Evolutionary conservation across 202 grass and related monocot genomes (phyloP).

Genomic region (Bolboschoenoplectus hybrid): DNA sequence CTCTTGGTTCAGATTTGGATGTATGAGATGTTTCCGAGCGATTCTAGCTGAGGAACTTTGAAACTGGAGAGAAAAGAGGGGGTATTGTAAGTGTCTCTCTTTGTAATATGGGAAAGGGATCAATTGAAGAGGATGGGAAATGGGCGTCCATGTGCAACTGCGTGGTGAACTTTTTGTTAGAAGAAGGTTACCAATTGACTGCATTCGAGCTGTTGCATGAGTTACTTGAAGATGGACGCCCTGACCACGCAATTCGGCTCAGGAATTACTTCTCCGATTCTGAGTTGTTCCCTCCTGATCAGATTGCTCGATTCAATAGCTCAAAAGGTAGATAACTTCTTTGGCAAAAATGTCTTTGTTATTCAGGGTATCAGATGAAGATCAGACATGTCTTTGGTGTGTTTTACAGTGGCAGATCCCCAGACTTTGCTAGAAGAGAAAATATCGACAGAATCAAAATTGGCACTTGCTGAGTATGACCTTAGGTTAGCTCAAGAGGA

Average conservation of each 20-base stretch:
- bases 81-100: neutral
- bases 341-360: conserved; percentile 23
- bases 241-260: conserved; percentile 84
- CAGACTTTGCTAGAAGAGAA: conserved; percentile 95
- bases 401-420: conserved; percentile 75
- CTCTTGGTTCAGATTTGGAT: neutral
- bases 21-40: neutral
- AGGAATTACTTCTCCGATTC: conserved; percentile 76
- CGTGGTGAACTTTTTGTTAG: conserved; percentile 93
- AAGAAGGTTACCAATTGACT: conserved; percentile 91
- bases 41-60: neutral
- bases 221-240: conserved; percentile 84
- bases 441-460: conserved; percentile 71
- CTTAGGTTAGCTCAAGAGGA: conserved; percentile 89
- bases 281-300: conserved; percentile 69
- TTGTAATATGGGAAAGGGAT: conserved; percentile 24
- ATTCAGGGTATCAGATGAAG: conserved; percentile 35
- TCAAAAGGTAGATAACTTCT: conserved; percentile 48
- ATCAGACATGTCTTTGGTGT: conserved; percentile 33
- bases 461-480: conserved; percentile 81
- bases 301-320: conserved; percentile 56
- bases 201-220: conserved; percentile 96
- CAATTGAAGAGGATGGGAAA: conserved; percentile 55
- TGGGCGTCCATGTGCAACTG: conserved; percentile 97
- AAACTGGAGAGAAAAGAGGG: conserved; percentile 1